phyloP scores from a whole-genome alignment of 176 grass and related monocot genomes.

The Lolium multiflorum region DNA sequence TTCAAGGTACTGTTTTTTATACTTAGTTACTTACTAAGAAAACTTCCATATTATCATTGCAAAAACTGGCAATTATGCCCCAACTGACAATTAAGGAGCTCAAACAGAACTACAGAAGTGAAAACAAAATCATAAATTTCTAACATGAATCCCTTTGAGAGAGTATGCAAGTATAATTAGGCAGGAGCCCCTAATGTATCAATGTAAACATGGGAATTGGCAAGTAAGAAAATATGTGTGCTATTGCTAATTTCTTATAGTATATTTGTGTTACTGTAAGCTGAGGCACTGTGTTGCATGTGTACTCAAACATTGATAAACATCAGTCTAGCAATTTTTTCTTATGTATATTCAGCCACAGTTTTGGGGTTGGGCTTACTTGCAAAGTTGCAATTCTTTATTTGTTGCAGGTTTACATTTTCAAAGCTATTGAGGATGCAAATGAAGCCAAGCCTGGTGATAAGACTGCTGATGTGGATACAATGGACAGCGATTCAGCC shows the following conservation, averaged over 20 bases:
- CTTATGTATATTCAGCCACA: background rate
- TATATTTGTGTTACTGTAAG: background rate
- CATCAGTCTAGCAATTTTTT: background rate
- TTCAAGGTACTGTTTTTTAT: slow-evolving; percentile 74
- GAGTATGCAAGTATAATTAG: background rate
- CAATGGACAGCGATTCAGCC: slow-evolving; percentile 13
- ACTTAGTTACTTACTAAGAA: slow-evolving; percentile 6
- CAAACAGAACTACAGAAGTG: background rate
- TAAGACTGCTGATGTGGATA: slow-evolving; percentile 35
- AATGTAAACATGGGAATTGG: background rate
- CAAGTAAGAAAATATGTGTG: background rate
- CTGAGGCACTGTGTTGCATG: background rate
- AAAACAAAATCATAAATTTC: slow-evolving; percentile 8
- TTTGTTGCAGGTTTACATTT: slow-evolving; percentile 79
- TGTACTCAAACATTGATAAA: background rate
- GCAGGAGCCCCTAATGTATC: background rate
- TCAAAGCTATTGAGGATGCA: slow-evolving; percentile 65
- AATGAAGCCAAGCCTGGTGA: slow-evolving; percentile 40
- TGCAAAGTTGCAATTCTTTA: background rate
- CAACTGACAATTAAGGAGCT: background rate
- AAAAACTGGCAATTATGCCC: background rate
- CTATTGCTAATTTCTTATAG: slow-evolving; percentile 12
- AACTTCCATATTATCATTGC: slow-evolving; percentile 2
- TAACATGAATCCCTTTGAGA: background rate
- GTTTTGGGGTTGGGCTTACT: background rate